phyloP scores from a whole-genome alignment of 2,329 filamentous ascomycete genomes.

The Fusarium subtropicale region DNA sequence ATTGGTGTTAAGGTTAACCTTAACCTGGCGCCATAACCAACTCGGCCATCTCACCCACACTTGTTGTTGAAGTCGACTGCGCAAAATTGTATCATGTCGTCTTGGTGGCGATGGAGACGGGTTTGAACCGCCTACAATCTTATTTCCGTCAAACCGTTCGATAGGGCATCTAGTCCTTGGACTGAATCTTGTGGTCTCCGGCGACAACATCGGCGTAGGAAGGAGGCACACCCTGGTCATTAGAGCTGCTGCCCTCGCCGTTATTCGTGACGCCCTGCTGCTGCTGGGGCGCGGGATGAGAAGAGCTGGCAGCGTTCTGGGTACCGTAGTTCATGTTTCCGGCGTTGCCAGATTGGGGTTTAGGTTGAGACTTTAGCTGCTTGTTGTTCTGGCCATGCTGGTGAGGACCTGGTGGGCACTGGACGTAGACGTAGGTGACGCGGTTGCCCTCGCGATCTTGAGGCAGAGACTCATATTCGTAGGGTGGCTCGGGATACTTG shows the following conservation, averaged over 20 bases:
- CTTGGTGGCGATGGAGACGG: neutral
- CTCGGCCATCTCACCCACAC: conserved; percentile 45
- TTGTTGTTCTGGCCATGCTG: conserved; percentile 45
- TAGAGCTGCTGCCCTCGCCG: conserved; percentile 55
- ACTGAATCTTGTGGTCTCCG: conserved; percentile 91
- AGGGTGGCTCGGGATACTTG: conserved; percentile 81
- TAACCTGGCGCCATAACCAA: conserved; percentile 47
- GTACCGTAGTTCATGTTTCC: conserved; percentile 61
- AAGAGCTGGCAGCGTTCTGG: conserved; percentile 44
- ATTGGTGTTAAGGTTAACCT: conserved; percentile 42
- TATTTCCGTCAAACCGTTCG: neutral
- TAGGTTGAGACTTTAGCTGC: conserved; percentile 46
- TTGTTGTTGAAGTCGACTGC: conserved; percentile 18
- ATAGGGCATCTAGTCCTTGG: conserved; percentile 45
- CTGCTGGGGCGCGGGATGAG: conserved; percentile 47
- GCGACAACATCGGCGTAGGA: conserved; percentile 91
- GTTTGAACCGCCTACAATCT: neutral
- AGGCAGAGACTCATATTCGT: conserved; percentile 74
- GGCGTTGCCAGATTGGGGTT: conserved; percentile 47
- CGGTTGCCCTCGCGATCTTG: conserved; percentile 67
- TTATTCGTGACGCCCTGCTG: conserved; percentile 51
- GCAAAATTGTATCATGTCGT: conserved; percentile 27
- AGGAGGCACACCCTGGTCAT: conserved; percentile 71
- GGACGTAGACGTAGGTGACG: conserved; percentile 84
- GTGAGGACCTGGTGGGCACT: conserved; percentile 56